Conservation (phyloP, 139 green algal species). For the Chlorella sp. region DNA sequence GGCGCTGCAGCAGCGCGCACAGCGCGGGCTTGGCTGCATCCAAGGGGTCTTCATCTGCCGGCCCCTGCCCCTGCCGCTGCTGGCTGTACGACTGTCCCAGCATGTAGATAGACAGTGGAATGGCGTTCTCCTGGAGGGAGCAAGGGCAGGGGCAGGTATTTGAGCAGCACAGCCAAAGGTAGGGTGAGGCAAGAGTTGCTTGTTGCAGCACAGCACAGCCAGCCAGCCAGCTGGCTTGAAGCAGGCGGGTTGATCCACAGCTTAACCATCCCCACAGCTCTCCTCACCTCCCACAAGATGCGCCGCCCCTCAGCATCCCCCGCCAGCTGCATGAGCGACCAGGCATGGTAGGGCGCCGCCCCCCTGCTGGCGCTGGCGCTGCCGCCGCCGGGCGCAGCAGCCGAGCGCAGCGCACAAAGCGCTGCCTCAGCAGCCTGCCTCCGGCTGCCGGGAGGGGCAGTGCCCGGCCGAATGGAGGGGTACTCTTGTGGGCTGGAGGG, state of each 20-base stretch:
- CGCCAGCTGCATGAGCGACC: slow-evolving; percentile 13
- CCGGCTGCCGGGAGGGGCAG: neutral
- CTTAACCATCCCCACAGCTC: neutral
- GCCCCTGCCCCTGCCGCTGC: neutral
- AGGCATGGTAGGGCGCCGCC: slow-evolving; percentile 12
- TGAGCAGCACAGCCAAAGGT: neutral
- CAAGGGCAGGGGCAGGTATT: neutral
- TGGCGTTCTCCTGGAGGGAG: slow-evolving; percentile 14
- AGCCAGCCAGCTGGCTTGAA: neutral
- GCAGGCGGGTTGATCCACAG: neutral
- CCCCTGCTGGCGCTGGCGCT: neutral
- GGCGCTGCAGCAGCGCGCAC: slow-evolving; percentile 13
- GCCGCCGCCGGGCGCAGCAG: neutral
- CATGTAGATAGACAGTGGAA: slow-evolving; percentile 22
- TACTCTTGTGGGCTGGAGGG: neutral
- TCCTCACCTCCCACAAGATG: slow-evolving; percentile 19
- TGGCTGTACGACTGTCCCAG: neutral
- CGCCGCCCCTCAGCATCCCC: slow-evolving; percentile 8
- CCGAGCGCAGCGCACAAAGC: slow-evolving; percentile 8
- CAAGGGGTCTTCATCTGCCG: neutral
- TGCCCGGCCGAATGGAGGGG: neutral
- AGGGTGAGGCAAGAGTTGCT: too few species aligned
- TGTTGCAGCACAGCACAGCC: neutral
- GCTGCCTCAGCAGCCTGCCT: neutral
- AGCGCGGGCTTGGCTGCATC: slow-evolving; percentile 14